Evolutionary conservation across 441 rosid species (phyloP).

Genomic region (Daphne laureola): DNA sequence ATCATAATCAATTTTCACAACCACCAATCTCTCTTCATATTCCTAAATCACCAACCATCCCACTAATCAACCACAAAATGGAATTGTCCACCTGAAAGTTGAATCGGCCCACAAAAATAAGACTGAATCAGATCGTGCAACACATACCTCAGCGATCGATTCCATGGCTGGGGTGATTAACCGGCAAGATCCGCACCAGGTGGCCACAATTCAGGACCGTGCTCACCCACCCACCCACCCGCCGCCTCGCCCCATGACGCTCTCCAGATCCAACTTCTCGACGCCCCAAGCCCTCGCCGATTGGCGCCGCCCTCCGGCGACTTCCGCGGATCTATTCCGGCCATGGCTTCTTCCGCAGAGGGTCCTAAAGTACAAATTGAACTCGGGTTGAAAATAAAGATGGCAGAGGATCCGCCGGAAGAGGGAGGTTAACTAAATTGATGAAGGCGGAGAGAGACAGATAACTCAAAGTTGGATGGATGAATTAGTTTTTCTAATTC

Average conservation of each 20-base stretch:
- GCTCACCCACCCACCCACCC: too few species aligned
- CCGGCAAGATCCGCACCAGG: slow-evolving; percentile 88
- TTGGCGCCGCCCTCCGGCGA: slow-evolving; percentile 65
- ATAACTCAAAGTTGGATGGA: too few species aligned
- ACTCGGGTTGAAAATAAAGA: slow-evolving; percentile 21
- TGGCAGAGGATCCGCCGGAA: slow-evolving; percentile 23
- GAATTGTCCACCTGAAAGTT: background rate
- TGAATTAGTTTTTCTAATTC: too few species aligned
- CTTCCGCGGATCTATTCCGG: slow-evolving; percentile 9
- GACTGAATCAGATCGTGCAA: background rate
- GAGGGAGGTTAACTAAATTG: slow-evolving; percentile 21
- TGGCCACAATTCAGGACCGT: slow-evolving; percentile 60
- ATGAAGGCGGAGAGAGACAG: slow-evolving; percentile 21
- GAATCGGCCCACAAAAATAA: background rate
- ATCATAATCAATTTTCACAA: slow-evolving; percentile 77
- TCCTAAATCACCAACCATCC: slow-evolving; percentile 31
- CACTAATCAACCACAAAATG: background rate
- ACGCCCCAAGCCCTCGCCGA: slow-evolving; percentile 78
- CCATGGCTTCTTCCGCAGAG: slow-evolving; percentile 8
- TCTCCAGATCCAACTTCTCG: slow-evolving; percentile 31
- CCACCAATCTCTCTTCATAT: slow-evolving; percentile 46
- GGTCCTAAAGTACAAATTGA: slow-evolving; percentile 20
- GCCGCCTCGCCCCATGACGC: slow-evolving; percentile 41
- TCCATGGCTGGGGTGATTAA: slow-evolving; percentile 71
- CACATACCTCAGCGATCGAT: slow-evolving; percentile 47